These are phyloP conservation scores for Saccharomycopsis vini DNA, from an alignment of 805 yeast genomes.

Conservation along the genomic window DNA sequence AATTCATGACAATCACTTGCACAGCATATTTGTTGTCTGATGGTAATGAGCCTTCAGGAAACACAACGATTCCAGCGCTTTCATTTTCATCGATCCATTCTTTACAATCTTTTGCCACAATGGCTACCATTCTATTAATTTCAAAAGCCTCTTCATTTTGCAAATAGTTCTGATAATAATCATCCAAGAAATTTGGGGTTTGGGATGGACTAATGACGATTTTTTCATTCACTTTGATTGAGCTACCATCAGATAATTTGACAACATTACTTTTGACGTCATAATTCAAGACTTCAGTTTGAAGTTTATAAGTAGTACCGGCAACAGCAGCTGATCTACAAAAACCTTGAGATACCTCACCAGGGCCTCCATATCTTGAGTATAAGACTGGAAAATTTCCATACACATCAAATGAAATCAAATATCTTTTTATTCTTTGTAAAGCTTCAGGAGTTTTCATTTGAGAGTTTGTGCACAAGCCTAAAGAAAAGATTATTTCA, in stretches of 20 bases:
- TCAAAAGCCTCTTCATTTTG: conserved; percentile 28
- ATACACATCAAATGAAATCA: conserved; percentile 79
- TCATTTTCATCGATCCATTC: conserved; percentile 91
- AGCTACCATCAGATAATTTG: conserved; percentile 63
- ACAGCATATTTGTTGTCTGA: conserved; percentile 62
- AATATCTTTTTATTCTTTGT: conserved; percentile 71
- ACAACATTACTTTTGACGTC: conserved; percentile 65
- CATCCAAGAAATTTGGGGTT: conserved; percentile 31
- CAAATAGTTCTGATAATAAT: conserved; percentile 34
- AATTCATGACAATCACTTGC: conserved; percentile 80
- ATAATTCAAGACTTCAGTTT: conserved; percentile 53
- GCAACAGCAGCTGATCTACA: conserved; percentile 98
- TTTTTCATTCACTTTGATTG: conserved; percentile 69
- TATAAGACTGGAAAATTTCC: conserved; percentile 91
- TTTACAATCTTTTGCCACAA: conserved; percentile 77
- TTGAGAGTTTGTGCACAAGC: conserved; percentile 54
- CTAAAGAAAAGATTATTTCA: conserved; percentile 82
- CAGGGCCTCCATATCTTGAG: conserved; percentile 92
- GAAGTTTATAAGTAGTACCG: conserved; percentile 85
- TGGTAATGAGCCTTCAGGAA: conserved; percentile 77
- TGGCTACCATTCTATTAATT: conserved; percentile 67
- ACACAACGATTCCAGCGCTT: conserved; percentile 78
- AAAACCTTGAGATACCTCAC: conserved; percentile 93
- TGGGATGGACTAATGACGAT: conserved; percentile 69
- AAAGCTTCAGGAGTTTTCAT: conserved; percentile 69